Percentiles rank a stretch among this genome's conserved stretches.
These are phyloP conservation scores for Pichia ethanolica DNA, from an alignment of 805 yeast species.

Conservation along the genomic window DNA sequence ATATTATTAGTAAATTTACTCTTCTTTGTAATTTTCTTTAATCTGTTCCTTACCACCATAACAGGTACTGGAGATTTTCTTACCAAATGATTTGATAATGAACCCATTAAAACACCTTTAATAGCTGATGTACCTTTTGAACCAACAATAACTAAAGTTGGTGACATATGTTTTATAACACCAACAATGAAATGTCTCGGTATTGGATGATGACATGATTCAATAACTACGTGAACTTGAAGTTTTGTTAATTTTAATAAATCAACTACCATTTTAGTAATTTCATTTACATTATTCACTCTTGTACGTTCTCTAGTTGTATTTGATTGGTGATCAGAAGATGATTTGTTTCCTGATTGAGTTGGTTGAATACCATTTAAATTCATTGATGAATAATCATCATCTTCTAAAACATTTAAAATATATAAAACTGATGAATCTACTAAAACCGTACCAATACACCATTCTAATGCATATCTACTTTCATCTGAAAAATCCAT, in stretches of 20 bases:
- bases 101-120: conserved; percentile 67
- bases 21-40: conserved; percentile 59
- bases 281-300: conserved; percentile 34
- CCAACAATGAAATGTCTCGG: conserved; percentile 67
- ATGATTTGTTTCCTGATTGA: conserved; percentile 6
- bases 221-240: conserved; percentile 66
- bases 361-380: conserved; percentile 29
- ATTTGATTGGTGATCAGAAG: conserved; percentile 10
- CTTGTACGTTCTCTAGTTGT: conserved; percentile 32
- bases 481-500: conserved; percentile 82
- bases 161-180: conserved; percentile 61
- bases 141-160: conserved; percentile 69
- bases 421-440: conserved; percentile 79
- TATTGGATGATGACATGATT: conserved; percentile 68
- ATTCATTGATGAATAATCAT: conserved; percentile 29
- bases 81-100: conserved; percentile 64
- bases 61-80: conserved; percentile 69
- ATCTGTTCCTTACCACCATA: conserved; percentile 69
- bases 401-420: conserved; percentile 49
- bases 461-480: conserved; percentile 77
- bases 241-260: conserved; percentile 58
- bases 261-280: conserved; percentile 33
- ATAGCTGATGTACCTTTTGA: conserved; percentile 67
- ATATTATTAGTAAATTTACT: conserved; percentile 47
- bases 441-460: conserved; percentile 74